phyloP scores from a whole-genome alignment of 169 alveolate species.

The Perkinsus chesapeaki region DNA sequence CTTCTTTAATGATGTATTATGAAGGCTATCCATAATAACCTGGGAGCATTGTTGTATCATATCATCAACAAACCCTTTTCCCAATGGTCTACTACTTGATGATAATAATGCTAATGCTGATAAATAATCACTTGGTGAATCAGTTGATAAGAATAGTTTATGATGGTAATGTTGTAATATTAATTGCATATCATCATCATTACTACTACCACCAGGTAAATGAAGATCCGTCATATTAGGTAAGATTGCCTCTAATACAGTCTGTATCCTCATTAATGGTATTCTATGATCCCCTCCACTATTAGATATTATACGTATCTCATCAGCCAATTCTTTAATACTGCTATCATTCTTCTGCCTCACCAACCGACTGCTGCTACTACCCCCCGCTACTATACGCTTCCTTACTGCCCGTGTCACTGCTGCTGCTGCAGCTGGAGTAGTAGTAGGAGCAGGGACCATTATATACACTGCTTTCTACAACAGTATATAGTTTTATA shows the following conservation, averaged over 20 bases:
- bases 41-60: background rate
- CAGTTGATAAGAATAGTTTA: background rate
- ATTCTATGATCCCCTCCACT: background rate
- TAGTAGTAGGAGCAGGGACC: too few species aligned
- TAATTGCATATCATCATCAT: background rate
- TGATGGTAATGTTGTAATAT: background rate
- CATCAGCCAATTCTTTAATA: background rate
- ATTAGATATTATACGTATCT: background rate
- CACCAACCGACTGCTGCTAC: too few species aligned
- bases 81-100: background rate
- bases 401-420: too few species aligned
- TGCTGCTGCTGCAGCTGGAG: too few species aligned
- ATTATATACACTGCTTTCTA: too few species aligned
- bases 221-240: background rate
- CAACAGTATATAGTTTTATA: too few species aligned
- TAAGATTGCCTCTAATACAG: background rate
- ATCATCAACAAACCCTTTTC: background rate
- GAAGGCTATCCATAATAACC: background rate
- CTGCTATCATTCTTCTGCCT: too few species aligned
- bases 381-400: too few species aligned
- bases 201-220: too few species aligned
- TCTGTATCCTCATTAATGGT: background rate
- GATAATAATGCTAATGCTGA: background rate
- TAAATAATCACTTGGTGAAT: background rate
- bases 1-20: background rate